Conservation (phyloP, 768 basidiomycete species). For the Agaricus subrufescens region DNA sequence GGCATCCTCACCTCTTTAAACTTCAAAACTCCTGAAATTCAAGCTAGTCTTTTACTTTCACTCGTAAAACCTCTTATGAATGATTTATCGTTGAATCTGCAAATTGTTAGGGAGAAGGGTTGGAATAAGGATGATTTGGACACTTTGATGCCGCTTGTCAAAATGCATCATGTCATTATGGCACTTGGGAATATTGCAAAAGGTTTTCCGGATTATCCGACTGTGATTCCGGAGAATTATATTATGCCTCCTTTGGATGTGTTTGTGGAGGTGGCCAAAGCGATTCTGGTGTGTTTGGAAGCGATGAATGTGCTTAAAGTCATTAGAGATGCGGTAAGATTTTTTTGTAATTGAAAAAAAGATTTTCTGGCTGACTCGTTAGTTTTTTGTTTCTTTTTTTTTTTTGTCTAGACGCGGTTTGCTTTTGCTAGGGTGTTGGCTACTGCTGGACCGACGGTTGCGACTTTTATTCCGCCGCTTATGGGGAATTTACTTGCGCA, state of each 20-base stretch:
- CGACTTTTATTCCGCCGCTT: conserved; percentile 81
- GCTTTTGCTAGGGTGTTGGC: conserved; percentile 92
- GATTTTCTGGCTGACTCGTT: not conserved
- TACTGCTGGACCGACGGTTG: conserved; percentile 81
- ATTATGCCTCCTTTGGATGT: conserved; percentile 69
- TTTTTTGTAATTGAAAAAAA: not conserved
- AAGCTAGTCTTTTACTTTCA: conserved; percentile 64
- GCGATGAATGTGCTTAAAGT: conserved; percentile 83
- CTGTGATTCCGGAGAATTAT: conserved; percentile 59
- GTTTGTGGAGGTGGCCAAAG: conserved; percentile 82
- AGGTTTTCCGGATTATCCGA: conserved; percentile 92
- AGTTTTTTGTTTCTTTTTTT: not conserved
- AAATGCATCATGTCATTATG: conserved; percentile 90
- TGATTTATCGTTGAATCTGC: conserved; percentile 56
- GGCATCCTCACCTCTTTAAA: conserved; percentile 83
- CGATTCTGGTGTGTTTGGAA: conserved; percentile 81
- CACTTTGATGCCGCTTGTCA: conserved; percentile 71
- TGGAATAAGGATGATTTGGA: conserved; percentile 53
- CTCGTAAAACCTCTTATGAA: conserved; percentile 80
- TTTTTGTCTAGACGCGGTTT: conserved; percentile 65
- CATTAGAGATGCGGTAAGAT: conserved; percentile 86
- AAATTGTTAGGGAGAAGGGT: conserved; percentile 44
- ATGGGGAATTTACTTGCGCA: conserved; percentile 90
- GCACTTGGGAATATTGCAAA: conserved; percentile 93
- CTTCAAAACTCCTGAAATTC: conserved; percentile 59